Base-by-base conservation (phyloP, 1,284 basidiomycete species). In the Agaricales sp. region DNA sequence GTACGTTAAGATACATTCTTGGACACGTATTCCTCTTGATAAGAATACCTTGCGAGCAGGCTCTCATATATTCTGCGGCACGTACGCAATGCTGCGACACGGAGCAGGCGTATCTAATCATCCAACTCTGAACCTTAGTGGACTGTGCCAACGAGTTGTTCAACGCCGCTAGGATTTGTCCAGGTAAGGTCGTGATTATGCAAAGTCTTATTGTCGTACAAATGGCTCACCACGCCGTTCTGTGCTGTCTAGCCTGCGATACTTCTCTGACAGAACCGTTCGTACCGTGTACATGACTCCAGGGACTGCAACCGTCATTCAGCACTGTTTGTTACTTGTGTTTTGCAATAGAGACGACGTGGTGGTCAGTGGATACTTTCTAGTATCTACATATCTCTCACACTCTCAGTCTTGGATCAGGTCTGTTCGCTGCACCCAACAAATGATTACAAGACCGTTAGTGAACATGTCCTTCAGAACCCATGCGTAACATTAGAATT, bases 101-200 rank as follows among this genome's bases (percentile, higher is more conserved):
- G n/a, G n/a, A 14, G 26, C 6, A 30, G 26, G 26, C 14, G 14
- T 6, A 14, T 30, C 6, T 47, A 47, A 45, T 48, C 25, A 19
- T 49, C n/a, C n/a, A 16, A n/a, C 24, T 46, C 30, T 21, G 38
- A 38, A 50, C 44, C 24, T 23, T 55, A 89, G 85, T 90, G 52
- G 83, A 87, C 18, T 91, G 89, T 60, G 88, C 88, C 19, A 89
- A 88, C 59, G 82, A 87, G 56, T 64, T 88, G 16, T 91, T 92
- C 65, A 84, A 78, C 52, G 68, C 75, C 1, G 76, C 86, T 13
- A 76, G 84, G 45, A 68, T 87, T 25, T 91, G 88, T 61, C 87
- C 87, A 56, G 85, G 86, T 78, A 58, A 39, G 56, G 53, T 23
- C 8, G 6, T 41, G 41, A 39, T 25, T 48, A 16, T 24, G 45